Conservation (phyloP, 2,329 filamentous ascomycete species). For the Pseudogymnoascus sp. region DNA sequence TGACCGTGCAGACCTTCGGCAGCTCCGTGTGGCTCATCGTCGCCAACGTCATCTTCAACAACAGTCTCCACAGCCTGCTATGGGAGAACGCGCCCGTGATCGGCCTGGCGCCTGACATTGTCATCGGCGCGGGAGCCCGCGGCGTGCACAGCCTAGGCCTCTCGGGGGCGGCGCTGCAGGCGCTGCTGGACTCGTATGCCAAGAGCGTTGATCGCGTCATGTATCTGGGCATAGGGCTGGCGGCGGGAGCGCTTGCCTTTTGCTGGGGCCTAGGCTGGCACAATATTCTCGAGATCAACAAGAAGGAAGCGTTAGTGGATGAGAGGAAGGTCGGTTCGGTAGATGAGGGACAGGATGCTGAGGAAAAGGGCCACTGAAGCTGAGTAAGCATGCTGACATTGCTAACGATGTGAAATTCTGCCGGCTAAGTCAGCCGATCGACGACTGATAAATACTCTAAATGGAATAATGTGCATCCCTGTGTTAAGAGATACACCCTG, state of each 20-base stretch:
- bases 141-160: slow-evolving; percentile 21
- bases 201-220: slow-evolving; percentile 32
- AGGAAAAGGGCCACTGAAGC: no score
- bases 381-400: no score
- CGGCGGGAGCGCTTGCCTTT: slow-evolving; percentile 27
- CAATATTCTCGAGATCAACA: slow-evolving; percentile 29
- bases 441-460: no score
- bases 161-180: slow-evolving; percentile 22
- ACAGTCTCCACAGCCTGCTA: slow-evolving; percentile 22
- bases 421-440: no score
- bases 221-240: slow-evolving; percentile 31
- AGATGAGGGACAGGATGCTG: neutral
- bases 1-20: slow-evolving; percentile 26
- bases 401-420: no score
- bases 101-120: slow-evolving; percentile 27
- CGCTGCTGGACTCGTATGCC: slow-evolving; percentile 34
- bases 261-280: slow-evolving; percentile 38
- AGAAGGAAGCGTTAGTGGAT: slow-evolving; percentile 19
- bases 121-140: slow-evolving; percentile 34
- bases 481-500: no score
- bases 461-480: no score
- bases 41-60: slow-evolving; percentile 22
- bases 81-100: slow-evolving; percentile 23
- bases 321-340: neutral
- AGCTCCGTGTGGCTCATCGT: slow-evolving; percentile 23